Evolutionary conservation across 2,329 filamentous ascomycete species (phyloP), one percentile per base, ranked within the genome.

Genomic region (Phaeosphaeria sp.): DNA sequence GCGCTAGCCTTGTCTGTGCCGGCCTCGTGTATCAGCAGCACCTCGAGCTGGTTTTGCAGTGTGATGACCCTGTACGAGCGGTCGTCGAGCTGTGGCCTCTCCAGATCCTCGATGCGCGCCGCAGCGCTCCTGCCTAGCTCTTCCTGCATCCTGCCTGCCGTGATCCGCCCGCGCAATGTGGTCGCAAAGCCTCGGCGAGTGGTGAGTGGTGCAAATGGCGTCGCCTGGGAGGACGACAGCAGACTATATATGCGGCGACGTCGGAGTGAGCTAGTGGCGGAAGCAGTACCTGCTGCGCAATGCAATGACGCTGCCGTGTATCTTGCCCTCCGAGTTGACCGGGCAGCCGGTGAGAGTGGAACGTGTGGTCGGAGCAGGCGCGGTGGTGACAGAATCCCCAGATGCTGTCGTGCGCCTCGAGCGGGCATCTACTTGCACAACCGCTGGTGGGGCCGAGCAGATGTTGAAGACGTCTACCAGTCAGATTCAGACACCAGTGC

Each of bases 1-100:
- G 94, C 95, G 71, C 93, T 96, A 63, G 95, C 93, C 84, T 98
- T 98, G 83, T 99, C 95, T 7, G 95, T 97, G 62, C 96, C 90
- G 1, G 91, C 87, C 79, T 99, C 95, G 75, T 98, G 94, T 55
- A 98, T 95, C 50, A 99, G 81, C 18, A 99, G 83, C 7, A 89
- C 94, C 82, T 99, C 94, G 17, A 99, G 86, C 76, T 93, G 85
- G 78, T 99, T 99, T 47, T 87, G 82, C 52, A 99, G 84, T 52
- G 88, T 87, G 67, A 98, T 89, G 62, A 99, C 92, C 56, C 94
- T 86, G 76, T 99, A 99, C 30, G 87, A 85, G 52, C 94, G 87
- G 76, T 96, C 89, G 78, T 98, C 94, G 54, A 96, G 84, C 64
- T 89, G 88, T 6, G 93, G 92, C 72, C 91, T 93, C 81, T 96